Evolutionary conservation across 495 filamentous ascomycete genomes (phyloP).

Genomic region (Neurospora sp.): DNA sequence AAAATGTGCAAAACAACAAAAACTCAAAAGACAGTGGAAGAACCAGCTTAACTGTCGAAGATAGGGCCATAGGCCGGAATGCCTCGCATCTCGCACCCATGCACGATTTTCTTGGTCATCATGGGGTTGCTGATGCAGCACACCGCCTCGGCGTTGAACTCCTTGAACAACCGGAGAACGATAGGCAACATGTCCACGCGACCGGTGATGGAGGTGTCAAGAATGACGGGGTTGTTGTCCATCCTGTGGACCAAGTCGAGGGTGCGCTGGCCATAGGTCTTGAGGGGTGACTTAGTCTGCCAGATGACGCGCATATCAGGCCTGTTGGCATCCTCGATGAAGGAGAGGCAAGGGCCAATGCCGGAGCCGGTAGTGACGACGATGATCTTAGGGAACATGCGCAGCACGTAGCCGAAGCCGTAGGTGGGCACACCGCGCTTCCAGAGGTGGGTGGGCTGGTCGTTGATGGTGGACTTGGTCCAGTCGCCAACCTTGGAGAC

Average conservation of each 20-base stretch:
- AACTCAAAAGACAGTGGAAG: background rate
- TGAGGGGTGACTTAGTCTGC: conserved; percentile 33
- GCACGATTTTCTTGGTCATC: conserved; percentile 48
- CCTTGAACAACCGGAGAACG: conserved; percentile 43
- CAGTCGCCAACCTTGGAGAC: conserved; percentile 64
- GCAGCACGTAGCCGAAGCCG: conserved; percentile 54
- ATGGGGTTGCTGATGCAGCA: conserved; percentile 61
- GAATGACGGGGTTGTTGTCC: conserved; percentile 31
- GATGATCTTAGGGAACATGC: conserved; percentile 51
- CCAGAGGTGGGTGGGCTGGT: conserved; percentile 46
- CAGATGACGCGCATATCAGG: conserved; percentile 32
- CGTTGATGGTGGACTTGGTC: conserved; percentile 45
- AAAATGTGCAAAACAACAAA: background rate
- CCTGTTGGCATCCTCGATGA: conserved; percentile 23
- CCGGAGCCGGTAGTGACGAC: conserved; percentile 63
- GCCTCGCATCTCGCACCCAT: conserved; percentile 54
- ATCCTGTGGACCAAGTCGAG: conserved; percentile 27
- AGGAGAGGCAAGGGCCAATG: conserved; percentile 50
- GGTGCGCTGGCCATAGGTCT: conserved; percentile 36
- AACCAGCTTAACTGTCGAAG: conserved; percentile 52
- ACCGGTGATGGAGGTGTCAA: conserved; percentile 30
- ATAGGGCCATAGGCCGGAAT: conserved; percentile 67
- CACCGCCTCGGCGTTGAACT: conserved; percentile 58
- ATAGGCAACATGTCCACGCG: conserved; percentile 38
- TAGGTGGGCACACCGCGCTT: conserved; percentile 40